Base-by-base conservation (phyloP, 441 rosid genomes). In the Erodium chrysanthum region DNA sequence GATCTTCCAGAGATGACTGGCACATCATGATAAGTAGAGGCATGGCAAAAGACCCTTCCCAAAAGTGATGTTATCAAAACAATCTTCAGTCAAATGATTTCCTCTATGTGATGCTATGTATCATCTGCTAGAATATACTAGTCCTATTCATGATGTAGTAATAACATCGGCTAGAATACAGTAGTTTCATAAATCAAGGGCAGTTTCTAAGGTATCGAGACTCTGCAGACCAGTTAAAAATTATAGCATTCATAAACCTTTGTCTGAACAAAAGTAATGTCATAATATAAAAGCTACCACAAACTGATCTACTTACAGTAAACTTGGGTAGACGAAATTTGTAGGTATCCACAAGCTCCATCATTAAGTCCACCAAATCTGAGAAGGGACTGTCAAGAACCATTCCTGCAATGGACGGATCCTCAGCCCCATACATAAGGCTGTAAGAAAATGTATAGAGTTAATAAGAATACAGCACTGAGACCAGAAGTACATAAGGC, bases 341-440 rank as follows among this genome's bases (percentile, higher is more conserved):
- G 71, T 84, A 89, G 7, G 94, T 91, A 72, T 91, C 97, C 40
- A 89, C 97, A 22, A 94, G 90, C 81, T 94, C 97, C 96, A 89
- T 84, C 96, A 94, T 94, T 78, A 94, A 81, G 78, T 91, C 97
- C 73, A 94, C 96, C 89, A 94, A 86, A 85, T 88, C 90, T 44
- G 97, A 91, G 75, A 94, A 94, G 65, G 97, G 96, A 73, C 96
- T 94, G 77, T 94, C 97, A 64, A 94, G 88, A 80, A 94, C 96
- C 86, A 94, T 86, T 84, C 98, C 98, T 56, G 97, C 97, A 40
- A 91, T 89, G 3, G 98, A 94, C 65, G 98, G 97, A 82, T 94
- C 98, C 77, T 85, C 94, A 61, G 92, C 94, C 76, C 96, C 98
- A 78, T 94, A 94, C 94, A 94, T 75, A 64, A 94, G 84, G 84